Percentiles rank a stretch among this genome's conserved stretches.
These are phyloP conservation scores for Chlorella sorokiniana DNA, from an alignment of 139 green algal species.

Conservation along the genomic window DNA sequence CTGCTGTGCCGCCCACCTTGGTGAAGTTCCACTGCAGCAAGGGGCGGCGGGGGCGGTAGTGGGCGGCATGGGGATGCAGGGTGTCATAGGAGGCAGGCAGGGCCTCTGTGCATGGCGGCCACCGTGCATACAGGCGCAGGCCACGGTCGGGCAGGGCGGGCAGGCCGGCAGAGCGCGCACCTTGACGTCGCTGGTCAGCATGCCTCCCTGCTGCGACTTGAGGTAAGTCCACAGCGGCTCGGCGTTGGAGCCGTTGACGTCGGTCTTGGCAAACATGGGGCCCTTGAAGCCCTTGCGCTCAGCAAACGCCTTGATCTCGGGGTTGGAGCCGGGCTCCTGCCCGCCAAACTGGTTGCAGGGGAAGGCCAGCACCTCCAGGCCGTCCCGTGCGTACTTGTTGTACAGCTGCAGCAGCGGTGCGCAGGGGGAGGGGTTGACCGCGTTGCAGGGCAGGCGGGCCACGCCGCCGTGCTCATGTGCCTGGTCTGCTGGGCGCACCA, in stretches of 20 bases:
- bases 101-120: no score
- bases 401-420: no score
- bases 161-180: neutral
- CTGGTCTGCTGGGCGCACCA: no score
- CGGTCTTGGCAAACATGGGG: slow-evolving; percentile 72
- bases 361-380: slow-evolving; percentile 78
- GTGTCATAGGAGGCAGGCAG: neutral
- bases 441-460: no score
- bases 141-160: neutral
- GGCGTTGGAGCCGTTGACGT: slow-evolving; percentile 53
- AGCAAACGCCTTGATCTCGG: slow-evolving; percentile 78
- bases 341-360: slow-evolving; percentile 83
- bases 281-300: slow-evolving; percentile 57
- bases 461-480: no score
- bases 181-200: slow-evolving; percentile 1
- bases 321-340: slow-evolving; percentile 73
- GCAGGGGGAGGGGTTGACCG: no score
- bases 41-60: no score
- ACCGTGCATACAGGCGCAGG: no score
- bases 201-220: slow-evolving; percentile 64
- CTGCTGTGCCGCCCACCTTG: neutral
- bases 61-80: neutral
- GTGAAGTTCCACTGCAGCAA: slow-evolving; percentile 34
- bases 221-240: slow-evolving; percentile 62
- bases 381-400: slow-evolving; percentile 68